Evolutionary conservation across 1,284 basidiomycete genomes (phyloP).

Genomic region (Cystobasidium slooffiae): DNA sequence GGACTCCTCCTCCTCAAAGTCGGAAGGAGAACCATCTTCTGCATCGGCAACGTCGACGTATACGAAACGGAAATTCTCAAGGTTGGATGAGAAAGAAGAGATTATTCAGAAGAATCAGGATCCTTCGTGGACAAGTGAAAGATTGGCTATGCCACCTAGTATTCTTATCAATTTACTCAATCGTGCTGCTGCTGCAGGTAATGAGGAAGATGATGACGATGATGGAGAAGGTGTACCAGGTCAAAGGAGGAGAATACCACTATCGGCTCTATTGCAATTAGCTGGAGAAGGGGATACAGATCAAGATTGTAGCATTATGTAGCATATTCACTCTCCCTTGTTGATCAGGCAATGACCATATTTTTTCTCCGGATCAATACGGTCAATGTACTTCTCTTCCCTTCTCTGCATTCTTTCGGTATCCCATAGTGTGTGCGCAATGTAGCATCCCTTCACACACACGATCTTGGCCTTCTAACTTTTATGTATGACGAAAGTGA

Average conservation of each 20-base stretch:
- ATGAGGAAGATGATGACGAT: constrained; percentile 16
- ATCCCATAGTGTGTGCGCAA: too few species aligned
- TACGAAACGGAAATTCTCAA: constrained; percentile 2
- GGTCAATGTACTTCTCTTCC: too few species aligned
- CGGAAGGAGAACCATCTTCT: too few species aligned
- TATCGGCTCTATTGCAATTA: constrained; percentile 22
- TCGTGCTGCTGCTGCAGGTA: constrained; percentile 2
- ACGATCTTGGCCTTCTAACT: too few species aligned
- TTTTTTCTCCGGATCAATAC: neutral
- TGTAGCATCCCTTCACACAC: too few species aligned
- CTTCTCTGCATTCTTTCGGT: too few species aligned
- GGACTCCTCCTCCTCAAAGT: too few species aligned
- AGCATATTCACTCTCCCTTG: constrained; percentile 6
- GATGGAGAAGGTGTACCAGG: constrained; percentile 23
- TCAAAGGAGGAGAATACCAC: constrained; percentile 30
- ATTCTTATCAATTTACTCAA: constrained; percentile 25
- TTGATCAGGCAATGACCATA: neutral
- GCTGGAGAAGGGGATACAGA: constrained; percentile 27
- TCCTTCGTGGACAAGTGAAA: constrained; percentile 27
- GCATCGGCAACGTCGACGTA: neutral
- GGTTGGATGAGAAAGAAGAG: constrained; percentile 20
- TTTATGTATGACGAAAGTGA: too few species aligned
- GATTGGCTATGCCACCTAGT: constrained; percentile 25
- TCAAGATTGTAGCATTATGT: constrained; percentile 30
- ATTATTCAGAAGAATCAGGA: constrained; percentile 33